These are phyloP conservation scores for Alloascoidea africana DNA, from an alignment of 805 yeast species.

Conservation along the genomic window DNA sequence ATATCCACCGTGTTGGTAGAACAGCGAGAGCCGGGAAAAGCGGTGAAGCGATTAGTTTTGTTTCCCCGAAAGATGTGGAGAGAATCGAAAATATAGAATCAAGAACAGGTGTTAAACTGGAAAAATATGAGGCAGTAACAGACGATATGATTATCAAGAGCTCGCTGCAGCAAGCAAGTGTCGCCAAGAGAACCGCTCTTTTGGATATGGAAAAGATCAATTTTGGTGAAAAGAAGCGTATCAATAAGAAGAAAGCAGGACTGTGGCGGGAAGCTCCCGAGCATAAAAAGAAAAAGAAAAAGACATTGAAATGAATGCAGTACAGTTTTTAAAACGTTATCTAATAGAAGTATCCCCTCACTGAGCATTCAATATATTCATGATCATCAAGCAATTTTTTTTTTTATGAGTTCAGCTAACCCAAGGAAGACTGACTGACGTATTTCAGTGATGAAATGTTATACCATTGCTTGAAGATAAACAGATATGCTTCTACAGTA, in stretches of 20 bases:
- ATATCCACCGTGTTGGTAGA: constrained; percentile 95
- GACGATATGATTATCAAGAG: constrained; percentile 68
- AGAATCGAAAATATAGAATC: constrained; percentile 79
- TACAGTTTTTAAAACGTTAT: too few relatives aligned
- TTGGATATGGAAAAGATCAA: constrained; percentile 89
- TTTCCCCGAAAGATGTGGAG: constrained; percentile 73
- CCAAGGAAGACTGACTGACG: too few relatives aligned
- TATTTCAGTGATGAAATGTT: too few relatives aligned
- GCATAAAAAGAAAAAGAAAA: background rate
- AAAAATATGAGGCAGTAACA: constrained; percentile 49
- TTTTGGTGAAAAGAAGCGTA: constrained; percentile 61
- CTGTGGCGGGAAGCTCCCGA: background rate
- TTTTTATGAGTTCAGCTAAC: too few relatives aligned
- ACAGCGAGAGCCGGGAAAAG: constrained; percentile 94
- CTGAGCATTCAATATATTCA: too few relatives aligned
- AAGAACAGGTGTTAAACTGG: constrained; percentile 68
- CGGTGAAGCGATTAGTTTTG: constrained; percentile 73
- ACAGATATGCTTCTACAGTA: too few relatives aligned
- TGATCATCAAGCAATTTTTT: too few relatives aligned
- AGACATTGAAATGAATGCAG: too few relatives aligned
- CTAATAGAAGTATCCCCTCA: too few relatives aligned
- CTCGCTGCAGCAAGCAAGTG: constrained; percentile 52
- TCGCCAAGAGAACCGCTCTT: constrained; percentile 79
- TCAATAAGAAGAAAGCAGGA: constrained; percentile 27
- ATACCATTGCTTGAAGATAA: too few relatives aligned